These are phyloP conservation scores for Chenopodium berlandieri DNA, from an alignment of 148 eudicot genomes.

Conservation along the genomic window DNA sequence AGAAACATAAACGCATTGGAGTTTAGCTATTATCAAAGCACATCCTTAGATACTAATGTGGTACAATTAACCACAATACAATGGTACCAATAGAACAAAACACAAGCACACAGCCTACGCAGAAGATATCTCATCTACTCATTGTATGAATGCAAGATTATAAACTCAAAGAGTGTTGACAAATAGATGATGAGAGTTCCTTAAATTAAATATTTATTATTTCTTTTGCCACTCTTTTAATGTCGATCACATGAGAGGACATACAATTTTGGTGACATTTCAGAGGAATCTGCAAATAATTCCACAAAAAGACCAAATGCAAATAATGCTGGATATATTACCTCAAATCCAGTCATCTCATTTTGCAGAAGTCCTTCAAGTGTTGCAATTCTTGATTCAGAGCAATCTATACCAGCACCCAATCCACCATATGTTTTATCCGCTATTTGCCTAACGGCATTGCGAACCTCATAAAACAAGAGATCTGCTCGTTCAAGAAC, in stretches of 20 bases:
- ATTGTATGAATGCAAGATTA: background rate
- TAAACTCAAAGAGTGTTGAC: background rate
- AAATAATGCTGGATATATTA: conserved; percentile 14
- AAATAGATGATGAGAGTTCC: background rate
- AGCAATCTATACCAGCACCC: conserved; percentile 26
- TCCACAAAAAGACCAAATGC: background rate
- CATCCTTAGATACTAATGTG: background rate
- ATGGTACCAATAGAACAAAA: background rate
- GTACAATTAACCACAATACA: background rate
- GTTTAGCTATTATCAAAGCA: background rate
- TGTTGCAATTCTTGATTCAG: conserved; percentile 52
- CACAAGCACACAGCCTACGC: background rate
- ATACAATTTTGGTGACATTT: background rate
- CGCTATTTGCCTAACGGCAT: conserved; percentile 59
- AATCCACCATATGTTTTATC: conserved; percentile 45
- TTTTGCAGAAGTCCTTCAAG: conserved; percentile 61
- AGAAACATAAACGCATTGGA: background rate
- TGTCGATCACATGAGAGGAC: background rate
- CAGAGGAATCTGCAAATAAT: background rate
- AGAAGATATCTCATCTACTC: background rate
- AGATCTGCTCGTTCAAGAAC: conserved; percentile 61
- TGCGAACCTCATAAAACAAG: conserved; percentile 74
- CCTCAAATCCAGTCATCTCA: conserved; percentile 82
- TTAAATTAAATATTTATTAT: background rate
- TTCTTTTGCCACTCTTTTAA: background rate